phyloP scores from a whole-genome alignment of 2,329 filamentous ascomycete genomes.

The Alternaria arborescens region DNA sequence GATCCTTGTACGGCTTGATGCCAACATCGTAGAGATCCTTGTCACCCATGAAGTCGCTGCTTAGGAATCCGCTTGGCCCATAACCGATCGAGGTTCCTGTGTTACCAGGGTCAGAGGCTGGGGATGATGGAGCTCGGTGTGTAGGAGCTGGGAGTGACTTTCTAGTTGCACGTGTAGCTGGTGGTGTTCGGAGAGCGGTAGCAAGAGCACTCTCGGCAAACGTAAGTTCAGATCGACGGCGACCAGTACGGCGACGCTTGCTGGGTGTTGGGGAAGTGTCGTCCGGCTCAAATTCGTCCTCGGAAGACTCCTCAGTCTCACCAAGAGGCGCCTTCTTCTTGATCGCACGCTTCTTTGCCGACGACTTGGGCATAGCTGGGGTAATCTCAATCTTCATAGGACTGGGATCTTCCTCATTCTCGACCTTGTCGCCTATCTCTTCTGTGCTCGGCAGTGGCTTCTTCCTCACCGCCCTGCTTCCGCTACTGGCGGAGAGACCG shows the following conservation, averaged over 20 bases:
- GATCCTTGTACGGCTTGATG: constrained; percentile 12
- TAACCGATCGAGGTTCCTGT: not conserved
- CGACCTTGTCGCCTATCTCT: not conserved
- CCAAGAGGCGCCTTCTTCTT: constrained; percentile 4
- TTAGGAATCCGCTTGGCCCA: not conserved
- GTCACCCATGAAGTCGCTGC: not conserved
- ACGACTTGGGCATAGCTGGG: not conserved
- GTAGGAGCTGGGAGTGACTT: not conserved
- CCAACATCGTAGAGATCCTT: not conserved
- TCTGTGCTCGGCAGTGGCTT: constrained; percentile 4
- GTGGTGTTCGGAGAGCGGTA: constrained; percentile 3
- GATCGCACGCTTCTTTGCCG: constrained; percentile 12
- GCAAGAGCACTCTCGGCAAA: constrained; percentile 18
- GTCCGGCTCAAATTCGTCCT: constrained; percentile 18
- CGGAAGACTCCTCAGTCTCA: constrained; percentile 15
- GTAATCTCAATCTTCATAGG: not conserved
- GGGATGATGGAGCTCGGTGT: not conserved
- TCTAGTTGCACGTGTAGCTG: constrained; percentile 7
- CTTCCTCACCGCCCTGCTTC: constrained; percentile 5
- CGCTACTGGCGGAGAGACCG: not conserved
- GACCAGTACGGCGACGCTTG: constrained; percentile 18
- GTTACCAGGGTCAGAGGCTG: not conserved
- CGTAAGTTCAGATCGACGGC: constrained; percentile 13
- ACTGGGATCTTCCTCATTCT: not conserved
- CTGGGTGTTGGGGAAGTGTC: constrained; percentile 14